Base-by-base conservation (phyloP, 768 basidiomycete species). In the Mycena rebaudengoi region DNA sequence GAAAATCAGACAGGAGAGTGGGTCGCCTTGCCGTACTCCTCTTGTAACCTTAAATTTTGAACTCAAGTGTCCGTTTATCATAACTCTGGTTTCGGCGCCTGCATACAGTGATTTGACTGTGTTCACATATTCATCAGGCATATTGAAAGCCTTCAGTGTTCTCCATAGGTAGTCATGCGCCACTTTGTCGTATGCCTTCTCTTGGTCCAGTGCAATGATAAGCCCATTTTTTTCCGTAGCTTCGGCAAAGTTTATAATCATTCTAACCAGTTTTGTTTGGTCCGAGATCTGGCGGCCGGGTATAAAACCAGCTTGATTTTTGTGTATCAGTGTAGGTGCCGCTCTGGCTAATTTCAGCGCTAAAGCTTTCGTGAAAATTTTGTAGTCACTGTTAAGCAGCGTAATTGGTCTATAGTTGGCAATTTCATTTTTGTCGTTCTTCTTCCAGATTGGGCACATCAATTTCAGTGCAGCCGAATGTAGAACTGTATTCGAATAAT, bases 1-100 rank as follows among this genome's bases (percentile, higher is more conserved):
- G n/a, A n/a, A n/a, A n/a, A n/a, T n/a, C n/a, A n/a, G n/a, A 60
- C 80, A 80, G 3, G 74, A 80, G 1, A 82, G 66, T 0, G 77
- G 79, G 64, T 80, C 77, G 0, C 78, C 79, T 62, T 79, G 78
- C 5, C 73, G 29, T 12, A 63, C 65, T 6, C 68, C 67, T 35
- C 68, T 28, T 2, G 52, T 57, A 5, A 70, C 65, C 35, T n/a
- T 29, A 37, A 60, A 69, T 1, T 57, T 26, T 25, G 44, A 35
- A 40, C 69, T 70, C 16, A 69, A 1, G 13, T 39, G 30, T 1
- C 69, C 62, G 35, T 68, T 64, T 2, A 73, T 52, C 5, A 35
- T 40, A 3, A 61, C 62, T 48, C 0, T 61, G 7, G 37, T 53
- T 1, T 53, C 23, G 1, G 51, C 51, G 1, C 2, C 16, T 7